Base-by-base conservation (phyloP, 371 early-diverging fungal genomes). In the Thermomucor indicae-seudaticae region DNA sequence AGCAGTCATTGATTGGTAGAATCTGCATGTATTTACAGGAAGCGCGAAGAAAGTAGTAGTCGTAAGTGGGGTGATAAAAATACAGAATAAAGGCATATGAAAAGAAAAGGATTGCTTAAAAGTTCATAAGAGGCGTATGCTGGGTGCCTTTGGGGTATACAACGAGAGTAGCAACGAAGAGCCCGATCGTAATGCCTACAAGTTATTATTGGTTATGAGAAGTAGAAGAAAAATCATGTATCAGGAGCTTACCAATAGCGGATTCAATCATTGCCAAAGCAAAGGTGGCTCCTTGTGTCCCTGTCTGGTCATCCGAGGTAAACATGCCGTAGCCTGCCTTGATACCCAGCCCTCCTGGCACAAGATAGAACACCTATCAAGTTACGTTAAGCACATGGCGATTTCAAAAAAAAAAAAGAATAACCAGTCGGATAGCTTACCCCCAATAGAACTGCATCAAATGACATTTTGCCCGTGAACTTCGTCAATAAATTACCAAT, bases 61-160 rank as follows among this genome's bases (percentile, higher is more conserved):
- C 16, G 10, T 5, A 37, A 10, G 19, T 3, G 10, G 14, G 37
- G 10, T 37, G 37, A 37, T 32, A 32, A 32, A 10, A 7, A 14
- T 14, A 32, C 7, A 32, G 14, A 14, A 32, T 7, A 32, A 5
- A 37, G 19, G 37, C 16, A 16, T 16, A 11, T 28, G 22, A 46
- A 14, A 8, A 43, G 27, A 23, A 22, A 48, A 48, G 10, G 4
- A 5, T 37, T 37, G 32, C 32, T 32, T 73, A 78, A 54, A 82
- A 82, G 43, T 57, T 79, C 80, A 83, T 81, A n/a, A 83, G 62
- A 23, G 79, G 72, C 2, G 80, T 79, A 30, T 74, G 75, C 51
- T 52, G 58, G 41, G 67, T 70, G 32, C 84, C 80, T 50, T 67
- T 70, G 1, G 84, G 80, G 47, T 79, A 84, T 34, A 80, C 75